These are phyloP conservation scores for Straminergon stramineum DNA, from an alignment of 225 moss, liverwort and hornwort genomes.

Conservation along the genomic window DNA sequence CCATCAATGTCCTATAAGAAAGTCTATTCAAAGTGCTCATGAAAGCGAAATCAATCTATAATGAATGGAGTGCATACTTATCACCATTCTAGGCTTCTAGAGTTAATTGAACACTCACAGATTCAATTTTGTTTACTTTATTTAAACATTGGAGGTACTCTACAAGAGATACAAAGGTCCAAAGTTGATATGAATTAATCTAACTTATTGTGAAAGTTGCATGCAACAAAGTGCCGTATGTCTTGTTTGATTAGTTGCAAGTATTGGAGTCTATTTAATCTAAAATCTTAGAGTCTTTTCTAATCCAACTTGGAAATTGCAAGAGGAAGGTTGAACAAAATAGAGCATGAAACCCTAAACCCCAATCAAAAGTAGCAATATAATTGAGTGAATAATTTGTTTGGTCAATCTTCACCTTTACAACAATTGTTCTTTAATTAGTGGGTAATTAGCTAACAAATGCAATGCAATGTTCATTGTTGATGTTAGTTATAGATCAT, in stretches of 20 bases:
- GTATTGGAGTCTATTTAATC: background rate
- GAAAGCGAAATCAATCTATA: background rate
- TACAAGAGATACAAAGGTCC: no score
- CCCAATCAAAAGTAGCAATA: background rate
- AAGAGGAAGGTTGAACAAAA: background rate
- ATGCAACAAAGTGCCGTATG: background rate
- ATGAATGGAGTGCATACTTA: background rate
- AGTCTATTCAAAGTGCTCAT: no score
- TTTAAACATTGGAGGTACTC: background rate
- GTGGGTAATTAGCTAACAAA: background rate
- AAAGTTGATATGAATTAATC: background rate
- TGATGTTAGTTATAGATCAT: background rate
- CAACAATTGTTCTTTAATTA: background rate
- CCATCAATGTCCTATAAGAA: background rate
- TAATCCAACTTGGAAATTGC: background rate
- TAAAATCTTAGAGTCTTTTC: background rate
- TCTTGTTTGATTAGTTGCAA: background rate
- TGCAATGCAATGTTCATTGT: background rate
- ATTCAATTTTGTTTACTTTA: background rate
- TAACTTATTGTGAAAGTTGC: background rate
- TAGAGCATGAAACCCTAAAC: background rate
- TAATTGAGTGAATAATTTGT: background rate
- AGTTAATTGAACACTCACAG: rapidly evolving
- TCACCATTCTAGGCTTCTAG: background rate
- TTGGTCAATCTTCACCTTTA: background rate